These are phyloP conservation scores for Apophysomyces variabilis DNA, from an alignment of 371 early-diverging fungal species.

Conservation along the genomic window DNA sequence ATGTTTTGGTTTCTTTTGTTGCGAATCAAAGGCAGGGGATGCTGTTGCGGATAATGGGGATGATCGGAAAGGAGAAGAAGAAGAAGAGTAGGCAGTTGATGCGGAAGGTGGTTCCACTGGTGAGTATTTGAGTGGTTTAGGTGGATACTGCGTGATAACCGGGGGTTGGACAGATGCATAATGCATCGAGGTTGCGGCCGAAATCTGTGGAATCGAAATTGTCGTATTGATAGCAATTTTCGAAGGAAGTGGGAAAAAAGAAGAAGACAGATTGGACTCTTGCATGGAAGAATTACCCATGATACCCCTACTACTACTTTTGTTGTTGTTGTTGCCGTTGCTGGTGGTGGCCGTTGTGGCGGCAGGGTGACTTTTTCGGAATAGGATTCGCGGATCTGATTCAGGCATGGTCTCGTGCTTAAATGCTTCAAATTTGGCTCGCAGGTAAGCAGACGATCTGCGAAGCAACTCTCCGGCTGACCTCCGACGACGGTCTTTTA, in stretches of 20 bases:
- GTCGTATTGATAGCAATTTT: slow-evolving; percentile 51
- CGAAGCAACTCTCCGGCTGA: slow-evolving; percentile 50
- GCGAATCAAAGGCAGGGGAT: neutral
- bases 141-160: slow-evolving; percentile 50
- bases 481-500: slow-evolving; percentile 19
- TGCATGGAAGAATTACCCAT: slow-evolving; percentile 3
- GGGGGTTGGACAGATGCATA: slow-evolving; percentile 31
- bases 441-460: slow-evolving; percentile 48
- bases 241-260: slow-evolving; percentile 26
- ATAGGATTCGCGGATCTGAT: slow-evolving; percentile 14
- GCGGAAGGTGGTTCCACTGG: slow-evolving; percentile 36
- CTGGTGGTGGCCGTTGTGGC: too few species aligned
- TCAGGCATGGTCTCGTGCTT: slow-evolving; percentile 24
- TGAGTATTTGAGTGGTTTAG: slow-evolving; percentile 49
- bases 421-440: slow-evolving; percentile 42
- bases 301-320: too few species aligned
- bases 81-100: neutral
- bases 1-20: neutral
- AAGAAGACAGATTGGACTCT: neutral
- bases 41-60: too few species aligned
- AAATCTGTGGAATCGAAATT: slow-evolving; percentile 32
- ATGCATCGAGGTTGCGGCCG: slow-evolving; percentile 18
- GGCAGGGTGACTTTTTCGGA: slow-evolving; percentile 7
- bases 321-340: too few species aligned
- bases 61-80: neutral